These are phyloP conservation scores for Vanrija sp. DNA, from an alignment of 1,284 basidiomycete genomes.

Conservation along the genomic window DNA sequence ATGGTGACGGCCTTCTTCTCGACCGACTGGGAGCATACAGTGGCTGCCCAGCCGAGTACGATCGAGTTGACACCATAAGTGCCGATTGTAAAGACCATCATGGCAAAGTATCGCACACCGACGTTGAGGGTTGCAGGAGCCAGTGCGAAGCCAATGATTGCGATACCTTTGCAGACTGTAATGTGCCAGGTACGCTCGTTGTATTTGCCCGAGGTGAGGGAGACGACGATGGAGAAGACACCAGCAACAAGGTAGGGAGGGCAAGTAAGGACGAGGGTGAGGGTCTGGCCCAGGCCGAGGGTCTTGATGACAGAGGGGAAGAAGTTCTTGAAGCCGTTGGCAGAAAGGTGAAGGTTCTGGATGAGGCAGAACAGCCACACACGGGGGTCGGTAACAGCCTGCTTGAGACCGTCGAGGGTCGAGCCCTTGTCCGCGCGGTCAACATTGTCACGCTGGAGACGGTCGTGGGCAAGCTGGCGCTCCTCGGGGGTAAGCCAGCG, in stretches of 20 bases:
- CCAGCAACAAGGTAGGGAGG: slow-evolving; percentile 41
- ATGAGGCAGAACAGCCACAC: slow-evolving; percentile 33
- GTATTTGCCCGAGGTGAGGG: slow-evolving; percentile 26
- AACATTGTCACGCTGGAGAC: slow-evolving; percentile 26
- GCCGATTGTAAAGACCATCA: slow-evolving; percentile 27
- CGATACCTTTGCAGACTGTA: slow-evolving; percentile 23
- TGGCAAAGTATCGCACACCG: slow-evolving; percentile 32
- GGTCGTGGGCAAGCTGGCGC: slow-evolving; percentile 15
- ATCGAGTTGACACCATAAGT: slow-evolving; percentile 35
- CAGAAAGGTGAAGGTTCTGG: slow-evolving; percentile 27
- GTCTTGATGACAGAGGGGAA: slow-evolving; percentile 31
- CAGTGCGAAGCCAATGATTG: slow-evolving; percentile 33
- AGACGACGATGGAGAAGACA: slow-evolving; percentile 19
- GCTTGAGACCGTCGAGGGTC: slow-evolving; percentile 30
- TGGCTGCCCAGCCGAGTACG: slow-evolving; percentile 33
- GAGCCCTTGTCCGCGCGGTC: slow-evolving; percentile 28
- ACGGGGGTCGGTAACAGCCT: slow-evolving; percentile 28
- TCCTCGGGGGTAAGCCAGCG: slow-evolving; percentile 16
- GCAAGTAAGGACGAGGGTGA: slow-evolving; percentile 45
- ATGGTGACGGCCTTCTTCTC: slow-evolving; percentile 36
- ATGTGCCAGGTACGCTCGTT: slow-evolving; percentile 32
- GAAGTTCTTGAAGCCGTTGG: slow-evolving; percentile 35
- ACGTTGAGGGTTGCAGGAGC: slow-evolving; percentile 28
- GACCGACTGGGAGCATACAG: slow-evolving; percentile 30
- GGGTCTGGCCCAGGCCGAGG: slow-evolving; percentile 38